A percentile compares a stretch with the other conserved stretches of the same genome.
phyloP scores from a whole-genome alignment of 768 basidiomycete species.

The Rhizopogon vesiculosus region DNA sequence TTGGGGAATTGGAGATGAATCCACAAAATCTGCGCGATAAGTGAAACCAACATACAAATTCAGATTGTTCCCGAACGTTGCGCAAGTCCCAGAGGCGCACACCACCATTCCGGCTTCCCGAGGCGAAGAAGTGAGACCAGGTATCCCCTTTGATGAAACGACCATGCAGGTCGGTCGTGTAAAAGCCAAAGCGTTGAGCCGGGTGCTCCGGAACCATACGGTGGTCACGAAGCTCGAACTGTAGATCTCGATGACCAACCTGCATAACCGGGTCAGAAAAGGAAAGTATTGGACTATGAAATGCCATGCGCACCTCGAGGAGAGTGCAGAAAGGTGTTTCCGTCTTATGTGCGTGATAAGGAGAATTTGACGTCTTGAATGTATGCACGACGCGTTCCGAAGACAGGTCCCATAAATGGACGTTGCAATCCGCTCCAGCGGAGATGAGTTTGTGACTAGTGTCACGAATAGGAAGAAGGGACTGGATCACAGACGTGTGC shows the following conservation, averaged over 20 bases:
- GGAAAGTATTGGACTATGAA: not conserved
- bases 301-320: constrained; percentile 34
- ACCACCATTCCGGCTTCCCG: constrained; percentile 37
- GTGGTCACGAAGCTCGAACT: constrained; percentile 49
- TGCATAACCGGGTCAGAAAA: constrained; percentile 12
- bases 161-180: constrained; percentile 31
- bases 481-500: constrained; percentile 39
- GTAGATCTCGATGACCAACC: constrained; percentile 47
- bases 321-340: constrained; percentile 35
- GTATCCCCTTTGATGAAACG: constrained; percentile 36
- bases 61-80: constrained; percentile 22
- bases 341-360: constrained; percentile 38
- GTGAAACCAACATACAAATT: constrained; percentile 15
- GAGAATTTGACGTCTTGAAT: constrained; percentile 37
- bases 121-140: constrained; percentile 35
- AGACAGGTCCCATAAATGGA: constrained; percentile 42
- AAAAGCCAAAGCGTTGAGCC: constrained; percentile 42
- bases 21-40: not conserved
- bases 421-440: constrained; percentile 44
- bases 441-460: constrained; percentile 43
- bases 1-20: not conserved
- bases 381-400: constrained; percentile 38
- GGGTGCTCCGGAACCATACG: constrained; percentile 31
- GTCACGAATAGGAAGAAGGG: constrained; percentile 38
- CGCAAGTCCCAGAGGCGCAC: constrained; percentile 48